A percentile compares a stretch with the other conserved stretches of the same genome.
phyloP scores from a whole-genome alignment of 208 protist species.

The Angomonas ambiguus region DNA sequence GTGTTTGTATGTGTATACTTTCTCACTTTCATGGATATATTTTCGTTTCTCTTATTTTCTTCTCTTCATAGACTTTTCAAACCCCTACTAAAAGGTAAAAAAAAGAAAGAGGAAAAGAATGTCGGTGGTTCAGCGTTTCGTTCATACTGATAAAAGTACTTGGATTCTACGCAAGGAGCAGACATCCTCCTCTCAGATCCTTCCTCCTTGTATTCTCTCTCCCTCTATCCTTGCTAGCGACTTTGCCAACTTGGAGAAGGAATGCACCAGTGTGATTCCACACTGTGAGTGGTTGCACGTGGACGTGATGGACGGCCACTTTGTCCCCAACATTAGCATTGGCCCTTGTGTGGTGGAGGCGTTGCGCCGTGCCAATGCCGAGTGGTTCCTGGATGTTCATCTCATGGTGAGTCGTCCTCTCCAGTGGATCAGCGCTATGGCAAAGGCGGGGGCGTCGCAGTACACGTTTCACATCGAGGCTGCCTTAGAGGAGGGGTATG shows the following conservation, averaged over 20 bases:
- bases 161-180: slow-evolving; percentile 47
- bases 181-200: not conserved
- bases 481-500: slow-evolving; percentile 26
- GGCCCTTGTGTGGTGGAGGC: slow-evolving; percentile 92
- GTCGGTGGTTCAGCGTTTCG: not conserved
- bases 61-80: too few species aligned
- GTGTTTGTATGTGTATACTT: too few species aligned
- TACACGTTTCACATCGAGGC: slow-evolving; percentile 97
- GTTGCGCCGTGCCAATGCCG: slow-evolving; percentile 72
- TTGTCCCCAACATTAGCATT: slow-evolving; percentile 97
- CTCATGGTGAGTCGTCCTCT: slow-evolving; percentile 95
- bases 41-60: slow-evolving; percentile 1
- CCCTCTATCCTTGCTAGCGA: slow-evolving; percentile 92
- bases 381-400: slow-evolving; percentile 93
- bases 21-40: not conserved
- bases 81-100: too few species aligned
- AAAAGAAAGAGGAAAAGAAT: not conserved
- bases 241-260: slow-evolving; percentile 79
- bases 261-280: slow-evolving; percentile 75
- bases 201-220: slow-evolving; percentile 62
- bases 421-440: slow-evolving; percentile 85
- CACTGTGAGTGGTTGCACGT: slow-evolving; percentile 96
- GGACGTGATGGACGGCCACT: slow-evolving; percentile 98
- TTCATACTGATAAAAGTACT: slow-evolving; percentile 34
- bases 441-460: slow-evolving; percentile 84